Percentiles rank a stretch among this genome's conserved stretches.
phyloP scores from a whole-genome alignment of 306 rosid species.

The Hippophae tibetana region DNA sequence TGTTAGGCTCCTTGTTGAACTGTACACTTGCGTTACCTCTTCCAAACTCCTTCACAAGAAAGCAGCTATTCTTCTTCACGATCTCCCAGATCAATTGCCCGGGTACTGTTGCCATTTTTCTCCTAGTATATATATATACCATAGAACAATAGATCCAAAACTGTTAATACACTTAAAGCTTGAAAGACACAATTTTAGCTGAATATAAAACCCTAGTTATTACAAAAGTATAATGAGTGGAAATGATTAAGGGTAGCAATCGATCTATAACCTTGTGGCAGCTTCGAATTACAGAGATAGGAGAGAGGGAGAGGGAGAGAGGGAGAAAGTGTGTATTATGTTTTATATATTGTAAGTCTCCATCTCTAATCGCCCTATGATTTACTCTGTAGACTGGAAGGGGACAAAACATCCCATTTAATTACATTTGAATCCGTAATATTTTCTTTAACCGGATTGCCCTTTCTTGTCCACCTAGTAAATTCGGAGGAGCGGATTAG shows the following conservation, averaged over 20 bases:
- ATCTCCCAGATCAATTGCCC: constrained; percentile 93
- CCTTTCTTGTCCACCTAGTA: too few species aligned
- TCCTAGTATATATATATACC: constrained; percentile 8
- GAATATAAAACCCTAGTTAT: background rate
- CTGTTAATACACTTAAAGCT: background rate
- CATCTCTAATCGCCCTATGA: too few species aligned
- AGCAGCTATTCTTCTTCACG: constrained; percentile 78
- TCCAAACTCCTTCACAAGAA: constrained; percentile 80
- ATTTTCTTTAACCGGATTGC: too few species aligned
- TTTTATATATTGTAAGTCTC: too few species aligned
- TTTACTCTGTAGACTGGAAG: too few species aligned
- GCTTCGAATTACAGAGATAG: too few species aligned
- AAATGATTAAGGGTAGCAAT: too few species aligned
- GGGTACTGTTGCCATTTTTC: constrained; percentile 59
- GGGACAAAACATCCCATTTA: too few species aligned
- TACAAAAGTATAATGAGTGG: background rate
- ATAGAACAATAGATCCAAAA: constrained; percentile 8
- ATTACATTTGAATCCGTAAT: too few species aligned
- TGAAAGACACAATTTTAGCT: background rate
- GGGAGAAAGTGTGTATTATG: too few species aligned
- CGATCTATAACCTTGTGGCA: background rate
- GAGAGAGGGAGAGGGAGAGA: too few species aligned
- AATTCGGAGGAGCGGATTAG: too few species aligned
- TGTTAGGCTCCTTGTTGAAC: constrained; percentile 85
- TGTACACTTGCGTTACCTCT: constrained; percentile 55